Base-by-base conservation (phyloP, 1,284 basidiomycete species). In the Apiotrichum gamsii region DNA sequence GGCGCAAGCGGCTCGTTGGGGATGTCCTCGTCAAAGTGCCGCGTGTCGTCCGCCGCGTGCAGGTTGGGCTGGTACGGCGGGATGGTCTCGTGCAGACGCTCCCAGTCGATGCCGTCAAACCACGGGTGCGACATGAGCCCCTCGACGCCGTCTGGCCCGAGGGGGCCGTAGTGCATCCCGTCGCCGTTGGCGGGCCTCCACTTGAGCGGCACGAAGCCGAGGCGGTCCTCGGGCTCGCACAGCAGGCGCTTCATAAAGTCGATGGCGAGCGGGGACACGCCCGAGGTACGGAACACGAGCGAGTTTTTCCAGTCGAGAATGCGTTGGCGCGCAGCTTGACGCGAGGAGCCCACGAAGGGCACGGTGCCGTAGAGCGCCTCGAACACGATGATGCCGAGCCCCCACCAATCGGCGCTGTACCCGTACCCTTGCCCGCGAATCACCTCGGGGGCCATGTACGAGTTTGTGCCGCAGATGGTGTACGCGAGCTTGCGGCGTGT, bases 351-450 rank as follows among this genome's bases (percentile, higher is more conserved):
- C 62, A 39, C 28, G 14, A 94, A 91, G 4, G 93, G 91, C 15
- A 91, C 91, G 70, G 87, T 93, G 43, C 87, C 88, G 61, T 88
- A 91, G 62, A 91, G 75, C 65, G 87, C 90, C 70, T 90, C 87
- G 61, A 66, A 67, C 57, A 61, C 64, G 66, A 95, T 94, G 45
- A 94, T 85, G 19, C 91, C 91, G 39, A 96, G 78, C 67, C 87
- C 90, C 93, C 94, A 97, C 91, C 91, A 97, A 67, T 97, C 93
- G 67, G 90, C 95, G 29, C 85, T 87, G 72, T 88, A 93, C 39
- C 87, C 84, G 72, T 97, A 97, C 20, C 91, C 93, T 64, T 71
- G 59, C 0, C 77, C 77, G 30, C 90, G 81, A 60, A 98, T 88
- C 33, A 97, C 93, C 69, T 97, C 94, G 25, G 90, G 90, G 10